Evolutionary conservation across 352 stramenopile species (phyloP).

Genomic region (Globisporangium solare): DNA sequence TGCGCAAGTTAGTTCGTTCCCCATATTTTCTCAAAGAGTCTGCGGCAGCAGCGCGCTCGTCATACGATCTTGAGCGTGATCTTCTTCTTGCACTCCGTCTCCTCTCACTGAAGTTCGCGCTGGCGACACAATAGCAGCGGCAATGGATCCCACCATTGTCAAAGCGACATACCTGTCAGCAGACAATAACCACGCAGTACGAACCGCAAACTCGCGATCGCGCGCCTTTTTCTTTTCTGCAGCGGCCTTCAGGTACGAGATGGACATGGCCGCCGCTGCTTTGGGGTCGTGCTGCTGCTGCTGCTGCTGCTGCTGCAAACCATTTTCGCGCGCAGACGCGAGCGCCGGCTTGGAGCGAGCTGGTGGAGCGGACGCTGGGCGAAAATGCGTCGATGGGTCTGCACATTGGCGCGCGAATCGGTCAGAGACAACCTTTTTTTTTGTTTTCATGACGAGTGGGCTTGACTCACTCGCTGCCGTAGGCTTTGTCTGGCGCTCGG

Average conservation of each 20-base stretch:
- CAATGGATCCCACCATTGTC: not conserved
- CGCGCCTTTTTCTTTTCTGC: constrained; percentile 63
- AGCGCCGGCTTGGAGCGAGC: constrained; percentile 23
- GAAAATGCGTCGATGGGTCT: constrained; percentile 20
- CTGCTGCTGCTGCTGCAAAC: constrained; percentile 1
- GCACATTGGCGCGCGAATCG: not conserved
- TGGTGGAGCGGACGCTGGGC: constrained; percentile 54
- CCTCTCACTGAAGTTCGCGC: constrained; percentile 53
- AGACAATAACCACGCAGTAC: constrained; percentile 4
- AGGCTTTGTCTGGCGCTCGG: constrained; percentile 12
- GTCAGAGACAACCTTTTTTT: too few species aligned
- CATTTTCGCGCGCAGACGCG: constrained; percentile 6
- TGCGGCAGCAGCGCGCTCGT: not conserved
- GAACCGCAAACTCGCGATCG: constrained; percentile 63
- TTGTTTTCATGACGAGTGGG: too few species aligned
- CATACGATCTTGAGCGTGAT: constrained; percentile 66
- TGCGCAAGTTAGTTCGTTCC: too few species aligned
- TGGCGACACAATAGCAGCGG: constrained; percentile 16
- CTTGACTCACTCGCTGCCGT: not conserved
- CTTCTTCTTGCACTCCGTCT: constrained; percentile 67
- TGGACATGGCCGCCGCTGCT: constrained; percentile 37
- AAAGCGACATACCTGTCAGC: too few species aligned
- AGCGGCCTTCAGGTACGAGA: constrained; percentile 49
- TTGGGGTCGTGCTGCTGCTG: constrained; percentile 2
- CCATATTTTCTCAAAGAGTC: too few species aligned